A percentile compares a stretch with the other conserved stretches of the same genome.
These are phyloP conservation scores for Salvia hispanica DNA, from an alignment of 257 asterid species.

Conservation along the genomic window DNA sequence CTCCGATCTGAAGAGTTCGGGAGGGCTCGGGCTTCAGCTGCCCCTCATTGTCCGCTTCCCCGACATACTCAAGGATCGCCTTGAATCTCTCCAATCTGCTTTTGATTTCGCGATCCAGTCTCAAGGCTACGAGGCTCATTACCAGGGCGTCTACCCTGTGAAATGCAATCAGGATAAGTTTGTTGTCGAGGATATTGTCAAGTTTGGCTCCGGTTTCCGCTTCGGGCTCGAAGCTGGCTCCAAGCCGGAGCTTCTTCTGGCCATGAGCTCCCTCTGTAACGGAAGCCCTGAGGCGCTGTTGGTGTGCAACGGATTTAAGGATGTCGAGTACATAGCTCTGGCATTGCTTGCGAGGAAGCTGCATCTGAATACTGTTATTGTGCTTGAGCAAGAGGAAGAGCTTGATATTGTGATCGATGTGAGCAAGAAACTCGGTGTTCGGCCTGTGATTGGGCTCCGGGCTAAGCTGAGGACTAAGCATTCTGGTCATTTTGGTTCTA, in stretches of 20 bases:
- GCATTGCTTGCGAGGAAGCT: constrained; percentile 79
- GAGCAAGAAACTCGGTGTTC: constrained; percentile 64
- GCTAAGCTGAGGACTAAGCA: constrained; percentile 96
- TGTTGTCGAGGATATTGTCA: constrained; percentile 90
- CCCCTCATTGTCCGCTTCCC: constrained; percentile 87
- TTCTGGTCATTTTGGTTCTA: constrained; percentile 94
- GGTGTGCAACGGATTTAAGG: constrained; percentile 94
- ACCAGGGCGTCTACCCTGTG: constrained; percentile 95
- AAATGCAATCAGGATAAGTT: constrained; percentile 90
- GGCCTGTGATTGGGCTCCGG: constrained; percentile 83
- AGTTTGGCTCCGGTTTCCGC: constrained; percentile 72
- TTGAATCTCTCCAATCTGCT: constrained; percentile 69
- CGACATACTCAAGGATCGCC: constrained; percentile 72
- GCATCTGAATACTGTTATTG: constrained; percentile 75
- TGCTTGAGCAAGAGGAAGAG: constrained; percentile 94
- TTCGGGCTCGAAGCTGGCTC: constrained; percentile 98
- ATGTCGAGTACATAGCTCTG: constrained; percentile 80
- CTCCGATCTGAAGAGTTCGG: constrained; percentile 59
- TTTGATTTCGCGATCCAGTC: constrained; percentile 67
- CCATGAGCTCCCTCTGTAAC: constrained; percentile 81
- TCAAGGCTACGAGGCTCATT: constrained; percentile 69
- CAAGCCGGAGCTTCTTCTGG: constrained; percentile 91
- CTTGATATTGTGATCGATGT: constrained; percentile 70
- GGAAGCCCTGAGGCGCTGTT: constrained; percentile 81
- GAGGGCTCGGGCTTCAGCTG: constrained; percentile 83